A percentile compares a stretch with the other conserved stretches of the same genome.
phyloP scores from a whole-genome alignment of 208 protist species.

The Trichomonas vaginalis region DNA sequence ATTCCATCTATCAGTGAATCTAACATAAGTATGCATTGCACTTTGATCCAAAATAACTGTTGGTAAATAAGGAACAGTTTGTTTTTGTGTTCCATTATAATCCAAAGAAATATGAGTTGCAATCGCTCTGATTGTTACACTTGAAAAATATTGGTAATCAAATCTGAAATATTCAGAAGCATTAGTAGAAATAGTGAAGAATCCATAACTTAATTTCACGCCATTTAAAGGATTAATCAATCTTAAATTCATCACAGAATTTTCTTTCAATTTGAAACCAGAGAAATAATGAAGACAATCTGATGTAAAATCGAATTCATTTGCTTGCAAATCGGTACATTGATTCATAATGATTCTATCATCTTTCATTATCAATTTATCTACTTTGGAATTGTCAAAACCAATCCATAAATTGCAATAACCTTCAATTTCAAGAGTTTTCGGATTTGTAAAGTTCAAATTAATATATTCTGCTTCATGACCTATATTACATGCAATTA shows the following conservation, averaged over 20 bases:
- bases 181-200: neutral
- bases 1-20: neutral
- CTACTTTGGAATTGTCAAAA: neutral
- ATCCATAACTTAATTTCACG: neutral
- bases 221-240: neutral
- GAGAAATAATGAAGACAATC: neutral
- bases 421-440: neutral
- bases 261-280: neutral
- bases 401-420: neutral
- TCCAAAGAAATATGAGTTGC: neutral
- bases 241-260: neutral
- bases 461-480: neutral
- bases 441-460: neutral
- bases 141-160: neutral
- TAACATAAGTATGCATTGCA: neutral
- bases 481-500: neutral
- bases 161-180: neutral
- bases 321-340: neutral
- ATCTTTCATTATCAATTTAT: neutral
- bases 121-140: neutral
- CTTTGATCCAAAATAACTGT: neutral
- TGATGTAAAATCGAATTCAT: neutral
- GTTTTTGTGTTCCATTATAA: neutral
- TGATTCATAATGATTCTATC: neutral
- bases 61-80: neutral